phyloP scores from a whole-genome alignment of 1,139 yeast genomes.

The Taphrina confusa region DNA sequence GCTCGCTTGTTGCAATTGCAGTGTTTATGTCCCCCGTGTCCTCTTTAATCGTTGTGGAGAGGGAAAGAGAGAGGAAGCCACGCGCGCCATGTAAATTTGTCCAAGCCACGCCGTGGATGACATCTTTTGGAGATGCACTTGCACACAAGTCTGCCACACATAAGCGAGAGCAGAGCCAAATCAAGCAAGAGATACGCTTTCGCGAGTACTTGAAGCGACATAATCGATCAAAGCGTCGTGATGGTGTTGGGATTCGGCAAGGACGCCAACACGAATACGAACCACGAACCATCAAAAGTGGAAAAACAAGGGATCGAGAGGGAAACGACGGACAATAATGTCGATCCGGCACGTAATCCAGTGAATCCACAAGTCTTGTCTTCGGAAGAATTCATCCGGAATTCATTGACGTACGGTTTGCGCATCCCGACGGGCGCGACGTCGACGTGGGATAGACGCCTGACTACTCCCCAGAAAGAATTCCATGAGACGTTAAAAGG shows the following conservation, averaged over 20 bases:
- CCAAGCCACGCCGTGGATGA: no score
- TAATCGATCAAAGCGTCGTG: no score
- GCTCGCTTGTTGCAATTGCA: no score
- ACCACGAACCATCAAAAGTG: conserved; percentile 3
- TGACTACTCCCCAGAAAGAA: background rate
- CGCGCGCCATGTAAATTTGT: no score
- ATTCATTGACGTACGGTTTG: conserved; percentile 27
- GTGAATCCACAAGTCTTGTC: conserved; percentile 27
- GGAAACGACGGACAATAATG: conserved; percentile 14
- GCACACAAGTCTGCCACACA: no score
- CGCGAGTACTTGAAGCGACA: no score
- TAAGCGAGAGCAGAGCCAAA: no score
- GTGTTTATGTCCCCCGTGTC: no score
- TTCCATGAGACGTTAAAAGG: conserved; percentile 17
- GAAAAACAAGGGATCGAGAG: conserved; percentile 15
- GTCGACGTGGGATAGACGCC: conserved; percentile 26
- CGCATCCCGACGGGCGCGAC: conserved; percentile 26
- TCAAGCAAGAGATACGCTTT: no score
- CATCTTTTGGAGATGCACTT: no score
- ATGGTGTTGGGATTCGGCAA: conserved; percentile 23
- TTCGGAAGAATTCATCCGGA: conserved; percentile 3
- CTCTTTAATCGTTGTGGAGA: no score
- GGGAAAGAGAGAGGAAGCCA: no score
- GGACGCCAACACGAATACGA: conserved; percentile 4
- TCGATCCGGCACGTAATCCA: conserved; percentile 23